phyloP scores from a whole-genome alignment of 2,329 filamentous ascomycete species.

The Claviceps purpurea region DNA sequence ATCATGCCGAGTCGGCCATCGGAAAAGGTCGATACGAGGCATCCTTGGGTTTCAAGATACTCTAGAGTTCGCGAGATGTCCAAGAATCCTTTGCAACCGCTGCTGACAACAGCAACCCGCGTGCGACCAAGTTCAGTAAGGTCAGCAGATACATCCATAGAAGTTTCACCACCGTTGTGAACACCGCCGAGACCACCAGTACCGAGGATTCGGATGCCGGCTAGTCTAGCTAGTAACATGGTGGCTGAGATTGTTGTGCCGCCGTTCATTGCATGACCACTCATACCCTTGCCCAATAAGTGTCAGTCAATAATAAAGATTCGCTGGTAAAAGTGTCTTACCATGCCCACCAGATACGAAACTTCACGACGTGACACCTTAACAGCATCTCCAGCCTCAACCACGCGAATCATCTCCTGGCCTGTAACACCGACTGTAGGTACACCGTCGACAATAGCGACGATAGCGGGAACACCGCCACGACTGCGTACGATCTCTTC shows the following conservation, averaged over 20 bases:
- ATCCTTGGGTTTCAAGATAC: conserved; percentile 57
- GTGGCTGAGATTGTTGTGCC: conserved; percentile 91
- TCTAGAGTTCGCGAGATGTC: conserved; percentile 86
- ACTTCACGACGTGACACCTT: conserved; percentile 86
- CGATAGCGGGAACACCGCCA: conserved; percentile 79
- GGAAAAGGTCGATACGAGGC: conserved; percentile 77
- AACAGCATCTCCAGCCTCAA: conserved; percentile 51
- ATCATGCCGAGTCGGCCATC: conserved; percentile 60
- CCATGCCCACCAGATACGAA: conserved; percentile 65
- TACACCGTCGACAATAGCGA: conserved; percentile 73
- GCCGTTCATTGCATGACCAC: conserved; percentile 60
- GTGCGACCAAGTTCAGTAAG: conserved; percentile 87
- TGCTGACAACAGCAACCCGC: conserved; percentile 74
- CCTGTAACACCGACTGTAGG: conserved; percentile 65
- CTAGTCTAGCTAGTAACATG: conserved; percentile 75
- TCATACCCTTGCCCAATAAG: conserved; percentile 35
- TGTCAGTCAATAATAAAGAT: conserved; percentile 4
- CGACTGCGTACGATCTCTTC: conserved; percentile 69
- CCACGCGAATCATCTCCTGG: conserved; percentile 61
- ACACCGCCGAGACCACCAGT: conserved; percentile 92
- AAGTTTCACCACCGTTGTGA: conserved; percentile 72
- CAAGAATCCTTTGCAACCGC: conserved; percentile 90
- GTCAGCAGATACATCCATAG: conserved; percentile 91
- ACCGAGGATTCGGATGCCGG: conserved; percentile 84
- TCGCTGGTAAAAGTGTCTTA: conserved; percentile 24